These are phyloP conservation scores for Cyphellophora attinorum DNA, from an alignment of 2,329 filamentous ascomycete genomes.

Conservation along the genomic window DNA sequence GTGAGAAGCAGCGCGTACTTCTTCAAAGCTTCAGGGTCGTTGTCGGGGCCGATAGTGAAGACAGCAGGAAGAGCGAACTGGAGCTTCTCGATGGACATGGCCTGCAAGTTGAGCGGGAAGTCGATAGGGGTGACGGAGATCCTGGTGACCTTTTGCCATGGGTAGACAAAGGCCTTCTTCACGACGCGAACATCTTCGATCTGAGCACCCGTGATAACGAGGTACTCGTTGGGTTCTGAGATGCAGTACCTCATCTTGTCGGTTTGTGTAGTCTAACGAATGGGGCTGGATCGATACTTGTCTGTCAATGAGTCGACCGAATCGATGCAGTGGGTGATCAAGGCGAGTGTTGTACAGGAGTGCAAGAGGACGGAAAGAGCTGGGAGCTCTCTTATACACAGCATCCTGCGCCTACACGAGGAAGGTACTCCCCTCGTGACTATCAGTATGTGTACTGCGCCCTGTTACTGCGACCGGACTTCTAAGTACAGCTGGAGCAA, in stretches of 20 bases:
- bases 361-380: too few species aligned
- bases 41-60: constrained; percentile 75
- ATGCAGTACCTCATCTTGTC: constrained; percentile 31
- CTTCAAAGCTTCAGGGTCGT: constrained; percentile 59
- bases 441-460: too few species aligned
- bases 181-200: constrained; percentile 65
- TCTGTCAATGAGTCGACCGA: too few species aligned
- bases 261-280: neutral
- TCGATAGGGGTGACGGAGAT: constrained; percentile 49
- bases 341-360: too few species aligned
- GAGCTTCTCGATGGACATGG: constrained; percentile 83
- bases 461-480: too few species aligned
- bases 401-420: too few species aligned
- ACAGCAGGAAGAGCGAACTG: constrained; percentile 74
- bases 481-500: too few species aligned
- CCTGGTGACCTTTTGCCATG: constrained; percentile 51
- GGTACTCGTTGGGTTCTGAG: constrained; percentile 70
- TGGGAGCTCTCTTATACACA: too few species aligned
- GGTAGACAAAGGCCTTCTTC: constrained; percentile 65
- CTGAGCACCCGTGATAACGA: constrained; percentile 73
- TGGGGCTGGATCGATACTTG: too few species aligned
- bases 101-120: constrained; percentile 72
- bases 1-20: constrained; percentile 78
- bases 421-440: too few species aligned
- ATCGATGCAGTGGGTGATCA: too few species aligned